Evolutionary conservation across 805 yeast genomes (phyloP).

Genomic region (Ogataea glucozyma): DNA sequence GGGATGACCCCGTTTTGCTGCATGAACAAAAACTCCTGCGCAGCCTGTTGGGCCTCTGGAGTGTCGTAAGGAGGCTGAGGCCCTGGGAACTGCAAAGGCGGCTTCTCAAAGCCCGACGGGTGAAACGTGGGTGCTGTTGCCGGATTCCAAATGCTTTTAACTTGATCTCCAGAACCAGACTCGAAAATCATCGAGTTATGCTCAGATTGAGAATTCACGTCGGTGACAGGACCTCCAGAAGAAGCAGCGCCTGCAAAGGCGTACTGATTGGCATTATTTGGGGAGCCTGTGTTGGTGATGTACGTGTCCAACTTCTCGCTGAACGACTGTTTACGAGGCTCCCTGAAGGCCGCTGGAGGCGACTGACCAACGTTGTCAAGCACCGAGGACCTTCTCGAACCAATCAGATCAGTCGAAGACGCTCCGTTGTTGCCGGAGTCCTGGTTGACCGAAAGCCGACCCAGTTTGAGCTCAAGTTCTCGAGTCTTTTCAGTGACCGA

Average conservation of each 20-base stretch:
- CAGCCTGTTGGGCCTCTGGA: constrained; percentile 13
- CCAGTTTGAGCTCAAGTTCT: constrained; percentile 56
- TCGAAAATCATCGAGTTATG: constrained; percentile 37
- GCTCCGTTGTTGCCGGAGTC: constrained; percentile 9
- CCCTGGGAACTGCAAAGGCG: constrained; percentile 13
- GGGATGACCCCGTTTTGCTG: constrained; percentile 19
- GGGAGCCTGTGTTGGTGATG: constrained; percentile 32
- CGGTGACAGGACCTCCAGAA: no score
- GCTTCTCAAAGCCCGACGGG: constrained; percentile 39
- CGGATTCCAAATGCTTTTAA: constrained; percentile 60
- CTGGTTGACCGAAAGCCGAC: constrained; percentile 37
- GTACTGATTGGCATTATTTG: constrained; percentile 30
- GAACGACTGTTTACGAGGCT: constrained; percentile 47
- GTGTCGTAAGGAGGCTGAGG: constrained; percentile 21
- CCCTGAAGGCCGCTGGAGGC: constrained; percentile 33
- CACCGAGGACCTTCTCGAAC: constrained; percentile 56
- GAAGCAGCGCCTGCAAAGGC: constrained; percentile 33
- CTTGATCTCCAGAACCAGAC: constrained; percentile 21
- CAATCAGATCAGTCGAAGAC: constrained; percentile 35
- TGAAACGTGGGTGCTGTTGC: constrained; percentile 62
- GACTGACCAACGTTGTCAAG: constrained; percentile 34
- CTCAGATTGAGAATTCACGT: constrained; percentile 34
- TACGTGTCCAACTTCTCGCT: constrained; percentile 66
- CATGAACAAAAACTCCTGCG: constrained; percentile 12
- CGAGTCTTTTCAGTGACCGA: constrained; percentile 69